These are phyloP conservation scores for Ascochyta viciae-villosae DNA, from an alignment of 2,329 filamentous ascomycete genomes.

Conservation along the genomic window DNA sequence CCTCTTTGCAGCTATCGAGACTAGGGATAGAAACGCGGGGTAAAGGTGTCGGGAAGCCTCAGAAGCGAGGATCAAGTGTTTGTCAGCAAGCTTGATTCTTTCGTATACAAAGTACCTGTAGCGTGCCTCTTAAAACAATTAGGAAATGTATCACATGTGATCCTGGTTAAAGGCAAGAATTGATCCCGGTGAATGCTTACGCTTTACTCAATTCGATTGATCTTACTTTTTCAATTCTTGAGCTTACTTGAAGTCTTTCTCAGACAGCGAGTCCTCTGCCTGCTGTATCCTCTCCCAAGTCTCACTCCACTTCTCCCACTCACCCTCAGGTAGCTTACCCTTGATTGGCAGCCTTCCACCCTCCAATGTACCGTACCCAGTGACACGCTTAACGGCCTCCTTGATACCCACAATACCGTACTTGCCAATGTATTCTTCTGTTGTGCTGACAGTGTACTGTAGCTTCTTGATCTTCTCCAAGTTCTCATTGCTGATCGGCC, in stretches of 20 bases:
- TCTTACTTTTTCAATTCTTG: not conserved
- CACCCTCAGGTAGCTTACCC: constrained; percentile 65
- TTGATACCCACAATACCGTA: constrained; percentile 71
- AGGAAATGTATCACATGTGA: too few species aligned
- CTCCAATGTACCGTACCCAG: constrained; percentile 65
- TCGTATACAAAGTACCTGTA: not conserved
- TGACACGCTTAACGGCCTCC: constrained; percentile 66
- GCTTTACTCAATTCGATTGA: not conserved
- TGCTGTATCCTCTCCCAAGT: constrained; percentile 42
- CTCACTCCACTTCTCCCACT: constrained; percentile 59
- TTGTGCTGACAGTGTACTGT: constrained; percentile 67
- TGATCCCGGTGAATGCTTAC: too few species aligned
- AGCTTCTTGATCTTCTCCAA: constrained; percentile 61
- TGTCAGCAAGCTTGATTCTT: not conserved
- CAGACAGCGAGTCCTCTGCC: constrained; percentile 39
- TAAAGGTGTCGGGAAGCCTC: not conserved
- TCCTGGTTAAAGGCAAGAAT: too few species aligned
- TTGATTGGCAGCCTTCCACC: constrained; percentile 66
- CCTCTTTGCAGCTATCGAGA: not conserved
- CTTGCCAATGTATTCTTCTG: constrained; percentile 67
- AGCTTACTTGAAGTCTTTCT: constrained; percentile 31
- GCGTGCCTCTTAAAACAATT: too few species aligned
- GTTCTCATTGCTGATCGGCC: constrained; percentile 42
- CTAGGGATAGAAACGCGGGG: constrained; percentile 1
- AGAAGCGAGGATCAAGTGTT: not conserved